Percentiles rank a stretch among this genome's conserved stretches.
These are phyloP conservation scores for Aspergillus bridgeri DNA, from an alignment of 495 filamentous ascomycete species.

Conservation along the genomic window DNA sequence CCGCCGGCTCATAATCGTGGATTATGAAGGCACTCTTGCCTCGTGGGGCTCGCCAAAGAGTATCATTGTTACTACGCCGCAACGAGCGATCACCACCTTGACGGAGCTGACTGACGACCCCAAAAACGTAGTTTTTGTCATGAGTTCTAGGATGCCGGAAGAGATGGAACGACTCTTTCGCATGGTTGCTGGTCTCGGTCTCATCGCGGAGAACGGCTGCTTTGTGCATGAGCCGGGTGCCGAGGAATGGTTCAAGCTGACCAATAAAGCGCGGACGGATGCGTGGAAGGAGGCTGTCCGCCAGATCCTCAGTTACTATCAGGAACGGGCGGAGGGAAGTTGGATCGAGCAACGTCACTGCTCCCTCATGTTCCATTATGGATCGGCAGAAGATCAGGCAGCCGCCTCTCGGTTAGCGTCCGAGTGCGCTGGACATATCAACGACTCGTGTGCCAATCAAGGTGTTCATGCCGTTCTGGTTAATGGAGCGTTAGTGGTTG, in stretches of 20 bases:
- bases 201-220: conserved; percentile 91
- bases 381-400: conserved; percentile 69
- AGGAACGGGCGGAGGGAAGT: conserved; percentile 80
- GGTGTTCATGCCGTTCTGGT: conserved; percentile 80
- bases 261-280: conserved; percentile 60
- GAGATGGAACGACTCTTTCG: conserved; percentile 85
- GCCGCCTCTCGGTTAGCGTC: conserved; percentile 71
- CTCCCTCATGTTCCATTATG: conserved; percentile 84
- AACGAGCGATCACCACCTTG: conserved; percentile 74
- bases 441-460: conserved; percentile 80
- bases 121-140: conserved; percentile 84
- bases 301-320: conserved; percentile 79
- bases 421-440: conserved; percentile 88
- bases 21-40: conserved; percentile 89
- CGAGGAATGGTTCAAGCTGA: conserved; percentile 68
- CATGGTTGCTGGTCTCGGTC: conserved; percentile 69
- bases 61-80: conserved; percentile 78
- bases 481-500: conserved; percentile 73
- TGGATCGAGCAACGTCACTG: conserved; percentile 84
- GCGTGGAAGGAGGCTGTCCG: conserved; percentile 75
- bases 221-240: conserved; percentile 71
- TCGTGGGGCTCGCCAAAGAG: conserved; percentile 75
- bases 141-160: conserved; percentile 80
- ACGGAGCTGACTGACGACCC: conserved; percentile 75
- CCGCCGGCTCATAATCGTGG: conserved; percentile 77